Percentiles rank a stretch among this genome's conserved stretches.
These are phyloP conservation scores for Podila minutissima DNA, from an alignment of 192 early-diverging fungal species.

Conservation along the genomic window DNA sequence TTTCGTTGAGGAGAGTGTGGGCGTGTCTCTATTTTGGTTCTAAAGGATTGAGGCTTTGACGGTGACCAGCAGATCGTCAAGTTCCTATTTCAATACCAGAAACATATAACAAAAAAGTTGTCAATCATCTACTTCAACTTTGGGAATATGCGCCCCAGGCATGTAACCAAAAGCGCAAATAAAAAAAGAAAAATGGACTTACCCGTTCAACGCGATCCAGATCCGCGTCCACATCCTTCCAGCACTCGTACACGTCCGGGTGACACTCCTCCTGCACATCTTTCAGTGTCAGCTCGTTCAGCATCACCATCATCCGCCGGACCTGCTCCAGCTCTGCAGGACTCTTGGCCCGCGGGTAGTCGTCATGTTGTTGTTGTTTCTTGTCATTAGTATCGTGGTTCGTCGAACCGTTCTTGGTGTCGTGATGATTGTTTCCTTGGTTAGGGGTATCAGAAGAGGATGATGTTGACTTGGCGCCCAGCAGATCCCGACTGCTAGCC, in stretches of 20 bases:
- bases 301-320: conserved; percentile 46
- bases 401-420: neutral
- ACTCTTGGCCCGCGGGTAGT: neutral
- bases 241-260: conserved; percentile 48
- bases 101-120: neutral
- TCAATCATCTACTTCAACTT: neutral
- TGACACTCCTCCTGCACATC: conserved; percentile 49
- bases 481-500: neutral
- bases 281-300: conserved; percentile 44
- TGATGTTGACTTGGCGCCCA: neutral
- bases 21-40: neutral
- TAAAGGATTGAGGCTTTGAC: conserved; percentile 39
- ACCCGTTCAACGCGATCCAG: conserved; percentile 46
- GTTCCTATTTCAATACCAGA: conserved; percentile 17
- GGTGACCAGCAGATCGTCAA: conserved; percentile 50
- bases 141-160: neutral
- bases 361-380: neutral
- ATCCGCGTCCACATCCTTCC: conserved; percentile 49
- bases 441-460: neutral
- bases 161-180: neutral
- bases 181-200: neutral
- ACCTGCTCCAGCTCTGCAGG: conserved; percentile 20
- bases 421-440: neutral
- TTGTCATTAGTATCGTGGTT: conserved; percentile 9
- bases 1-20: too few relatives aligned